Percentiles rank a stretch among this genome's conserved stretches.
Conservation (phyloP, 164 flowering plant species). For the Dillenia suffruticosa region DNA sequence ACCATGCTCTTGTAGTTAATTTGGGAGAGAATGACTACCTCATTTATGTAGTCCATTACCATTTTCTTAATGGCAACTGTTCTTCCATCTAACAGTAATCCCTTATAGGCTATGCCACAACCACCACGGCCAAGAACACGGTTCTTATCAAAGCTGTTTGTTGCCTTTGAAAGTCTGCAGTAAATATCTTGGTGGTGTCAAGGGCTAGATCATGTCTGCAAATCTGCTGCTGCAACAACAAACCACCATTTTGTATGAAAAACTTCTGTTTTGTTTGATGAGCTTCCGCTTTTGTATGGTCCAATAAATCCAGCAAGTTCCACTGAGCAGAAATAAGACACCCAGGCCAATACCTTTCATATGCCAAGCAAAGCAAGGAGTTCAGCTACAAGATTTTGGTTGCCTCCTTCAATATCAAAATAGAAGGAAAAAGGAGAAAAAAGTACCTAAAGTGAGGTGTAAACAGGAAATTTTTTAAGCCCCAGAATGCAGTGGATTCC, state of each 20-base stretch:
- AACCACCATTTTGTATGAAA: conserved; percentile 24
- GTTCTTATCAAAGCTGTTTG: conserved; percentile 8
- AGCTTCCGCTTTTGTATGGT: conserved; percentile 12
- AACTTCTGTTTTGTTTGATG: conserved; percentile 15
- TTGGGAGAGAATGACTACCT: conserved; percentile 15
- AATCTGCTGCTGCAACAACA: conserved; percentile 13
- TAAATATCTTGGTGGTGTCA: conserved; percentile 9
- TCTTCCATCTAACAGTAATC: not conserved
- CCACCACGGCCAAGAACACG: conserved; percentile 18
- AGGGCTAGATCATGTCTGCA: not conserved
- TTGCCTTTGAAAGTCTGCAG: conserved; percentile 11
- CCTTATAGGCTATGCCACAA: conserved; percentile 16
- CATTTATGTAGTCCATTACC: conserved; percentile 11
- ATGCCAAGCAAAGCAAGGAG: too few relatives aligned
- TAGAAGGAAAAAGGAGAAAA: too few relatives aligned
- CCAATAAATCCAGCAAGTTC: too few relatives aligned
- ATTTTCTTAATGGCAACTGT: conserved; percentile 17
- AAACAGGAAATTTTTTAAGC: conserved; percentile 7
- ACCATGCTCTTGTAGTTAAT: conserved; percentile 17
- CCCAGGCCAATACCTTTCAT: too few relatives aligned
- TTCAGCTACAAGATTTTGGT: too few relatives aligned
- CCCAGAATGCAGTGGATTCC: too few relatives aligned
- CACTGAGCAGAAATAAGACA: too few relatives aligned
- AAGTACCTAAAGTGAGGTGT: too few relatives aligned
- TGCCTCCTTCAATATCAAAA: too few relatives aligned